Evolutionary conservation across 352 stramenopile genomes (phyloP), one percentile per base, ranked within the genome.

Genomic region (Pythium volutum): DNA sequence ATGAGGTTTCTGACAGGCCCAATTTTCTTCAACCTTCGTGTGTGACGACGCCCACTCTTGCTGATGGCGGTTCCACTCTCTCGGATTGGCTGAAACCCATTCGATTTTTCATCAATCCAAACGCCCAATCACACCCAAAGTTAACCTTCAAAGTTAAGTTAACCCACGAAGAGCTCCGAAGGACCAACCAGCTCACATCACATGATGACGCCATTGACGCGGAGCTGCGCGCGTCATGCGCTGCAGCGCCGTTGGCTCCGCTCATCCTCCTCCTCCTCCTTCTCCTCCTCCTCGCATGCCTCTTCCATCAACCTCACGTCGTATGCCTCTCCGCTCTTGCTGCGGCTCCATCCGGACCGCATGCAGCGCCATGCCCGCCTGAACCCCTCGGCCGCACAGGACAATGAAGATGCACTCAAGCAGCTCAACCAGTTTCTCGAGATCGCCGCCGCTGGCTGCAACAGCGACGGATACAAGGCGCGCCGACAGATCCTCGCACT

Each of bases 401-500:
- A 77, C 59, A 89, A 92, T 47, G 82, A 89, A 64, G 63, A 82
- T 18, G 81, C 82, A 15, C 71, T 92, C n/a, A 92, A 92, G 66
- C 73, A 88, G 51, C 75, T 92, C 53, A 92, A 92, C 66, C 63
- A 80, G 48, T 92, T 90, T 61, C 65, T 92, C 16, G 77, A 84
- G 55, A 67, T 92, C 47, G 82, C 82, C 16, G 48, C 70, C 9
- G 74, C 67, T 18, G 82, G 76, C 50, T 92, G 82, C 64, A 89
- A 89, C 63, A 88, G 86, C 69, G 77, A 90, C 69, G 71, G 75
- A 6, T 81, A 75, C 62, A 69, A 68, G 43, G 73, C 79, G 15
- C 80, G 79, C 18, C 79, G 77, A 46, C 77, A 86, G 31, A 62
- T 88, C 26, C 53, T 84, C 31, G 74, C 69, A 12, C 62, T 82